Evolutionary conservation across 2,329 filamentous ascomycete genomes (phyloP).

Genomic region (Parastagonospora avenae): DNA sequence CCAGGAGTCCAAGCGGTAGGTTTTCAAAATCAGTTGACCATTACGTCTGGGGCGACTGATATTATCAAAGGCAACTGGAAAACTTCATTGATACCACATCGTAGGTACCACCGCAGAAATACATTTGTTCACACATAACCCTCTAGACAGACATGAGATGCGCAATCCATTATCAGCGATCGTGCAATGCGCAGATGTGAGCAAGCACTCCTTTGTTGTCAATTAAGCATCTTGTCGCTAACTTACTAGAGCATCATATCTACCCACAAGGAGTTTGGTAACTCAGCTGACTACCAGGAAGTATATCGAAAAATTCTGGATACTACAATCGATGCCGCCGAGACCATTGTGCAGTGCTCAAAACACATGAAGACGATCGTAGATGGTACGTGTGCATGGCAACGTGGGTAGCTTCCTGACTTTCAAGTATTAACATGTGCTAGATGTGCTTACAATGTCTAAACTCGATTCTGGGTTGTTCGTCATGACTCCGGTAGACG

Average conservation of each 20-base stretch:
- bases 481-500: constrained; percentile 48
- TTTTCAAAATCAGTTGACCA: neutral
- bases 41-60: neutral
- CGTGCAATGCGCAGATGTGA: constrained; percentile 50
- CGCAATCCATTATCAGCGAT: constrained; percentile 51
- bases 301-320: constrained; percentile 21
- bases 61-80: constrained; percentile 12
- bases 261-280: constrained; percentile 8
- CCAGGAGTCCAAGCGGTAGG: constrained; percentile 21
- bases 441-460: constrained; percentile 50
- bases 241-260: constrained; percentile 23
- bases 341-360: constrained; percentile 52
- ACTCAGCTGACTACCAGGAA: constrained; percentile 8
- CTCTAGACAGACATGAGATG: constrained; percentile 44
- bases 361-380: constrained; percentile 55
- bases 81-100: constrained; percentile 44
- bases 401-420: neutral
- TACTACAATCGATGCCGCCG: constrained; percentile 40
- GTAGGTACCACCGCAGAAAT: neutral
- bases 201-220: neutral
- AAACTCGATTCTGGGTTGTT: constrained; percentile 53
- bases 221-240: neutral
- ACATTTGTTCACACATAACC: neutral
- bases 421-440: neutral
- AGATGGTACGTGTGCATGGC: constrained; percentile 31